Evolutionary conservation across 1,284 basidiomycete genomes (phyloP).

Genomic region (Schizophyllum amplum): DNA sequence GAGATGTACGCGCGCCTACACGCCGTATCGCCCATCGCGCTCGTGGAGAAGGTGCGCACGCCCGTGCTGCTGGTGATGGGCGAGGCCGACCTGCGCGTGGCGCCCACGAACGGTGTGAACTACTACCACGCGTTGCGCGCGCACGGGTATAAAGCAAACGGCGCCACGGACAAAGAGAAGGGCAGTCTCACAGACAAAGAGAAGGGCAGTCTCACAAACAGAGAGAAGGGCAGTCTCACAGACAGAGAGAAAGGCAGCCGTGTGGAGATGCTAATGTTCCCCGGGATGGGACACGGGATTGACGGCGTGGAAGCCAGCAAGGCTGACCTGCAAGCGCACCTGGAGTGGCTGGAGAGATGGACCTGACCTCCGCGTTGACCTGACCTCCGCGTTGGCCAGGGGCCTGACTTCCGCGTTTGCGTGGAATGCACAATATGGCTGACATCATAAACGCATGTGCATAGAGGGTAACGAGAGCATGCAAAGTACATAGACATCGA

Average conservation of each 20-base stretch:
- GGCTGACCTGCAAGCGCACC: conserved; percentile 41
- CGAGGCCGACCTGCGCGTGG: conserved; percentile 51
- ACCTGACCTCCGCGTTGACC: no score
- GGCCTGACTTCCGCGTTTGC: no score
- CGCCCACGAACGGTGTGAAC: conserved; percentile 52
- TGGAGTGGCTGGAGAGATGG: conserved; percentile 37
- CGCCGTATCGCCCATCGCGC: conserved; percentile 47
- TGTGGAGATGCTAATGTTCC: conserved; percentile 58
- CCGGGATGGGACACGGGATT: conserved; percentile 53
- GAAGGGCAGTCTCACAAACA: conserved; percentile 18
- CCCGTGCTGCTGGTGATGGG: conserved; percentile 59
- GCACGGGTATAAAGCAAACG: neutral
- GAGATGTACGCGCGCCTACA: conserved; percentile 38
- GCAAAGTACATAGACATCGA: neutral
- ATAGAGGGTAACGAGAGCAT: neutral
- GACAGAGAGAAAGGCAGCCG: conserved; percentile 18
- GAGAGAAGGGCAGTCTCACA: conserved; percentile 23
- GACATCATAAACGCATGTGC: neutral
- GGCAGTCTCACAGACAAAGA: conserved; percentile 23
- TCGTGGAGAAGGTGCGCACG: conserved; percentile 41
- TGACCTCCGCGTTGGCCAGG: no score
- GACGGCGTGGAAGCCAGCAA: conserved; percentile 53
- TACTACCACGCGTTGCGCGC: conserved; percentile 51
- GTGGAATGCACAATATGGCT: neutral
- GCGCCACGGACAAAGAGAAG: no score